Evolutionary conservation across 805 yeast genomes (phyloP), one percentile per base, ranked within the genome.

Genomic region (Myxozyma melibiosi): DNA sequence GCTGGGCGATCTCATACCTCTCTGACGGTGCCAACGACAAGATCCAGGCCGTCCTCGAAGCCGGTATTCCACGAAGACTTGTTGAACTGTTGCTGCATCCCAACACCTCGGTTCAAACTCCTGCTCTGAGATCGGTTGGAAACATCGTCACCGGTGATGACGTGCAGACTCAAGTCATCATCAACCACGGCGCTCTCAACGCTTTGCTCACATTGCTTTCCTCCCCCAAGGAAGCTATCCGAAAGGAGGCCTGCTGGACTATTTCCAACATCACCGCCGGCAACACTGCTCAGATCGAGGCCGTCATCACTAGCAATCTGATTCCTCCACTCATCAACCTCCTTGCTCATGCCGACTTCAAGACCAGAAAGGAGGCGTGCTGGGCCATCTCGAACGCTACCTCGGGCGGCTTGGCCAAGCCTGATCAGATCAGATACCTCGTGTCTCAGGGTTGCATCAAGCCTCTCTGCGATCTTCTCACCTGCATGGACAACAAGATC

Each of bases 341-440:
- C 63, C 80, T 94, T 72, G 76, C 80, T 39, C 80, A 82, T 55
- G 97, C 94, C 61, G 98, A 92, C 70, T 91, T 90, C 78, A 91
- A 90, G 78, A 92, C 98, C 34, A 88, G 88, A 73, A 94, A 92
- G 74, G 99, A 94, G 78, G 99, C 99, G 2, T 92, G 98, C 79
- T 94, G 99, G 99, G 98, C 98, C 34, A 87, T 94, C 65, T 90
- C 97, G 28, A 94, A 94, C 72, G 98, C 99, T 37, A 88, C 97
- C 16, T 88, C 97, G 8, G 98, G 98, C 67, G 98, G 97, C 22
- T 79, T 90, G 67, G 78, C 85, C 41, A 86, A 84, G 72, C 98
- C 98, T 6, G 96, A 90, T 59, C 96, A 91, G 72, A 91, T 94
- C 67, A 83, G 92, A 69, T 94, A 90, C 74, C 81, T 94, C 65